Evolutionary conservation across 345 rosid genomes (phyloP), one percentile per base, ranked within the genome.

Genomic region (Isatis tinctoria): DNA sequence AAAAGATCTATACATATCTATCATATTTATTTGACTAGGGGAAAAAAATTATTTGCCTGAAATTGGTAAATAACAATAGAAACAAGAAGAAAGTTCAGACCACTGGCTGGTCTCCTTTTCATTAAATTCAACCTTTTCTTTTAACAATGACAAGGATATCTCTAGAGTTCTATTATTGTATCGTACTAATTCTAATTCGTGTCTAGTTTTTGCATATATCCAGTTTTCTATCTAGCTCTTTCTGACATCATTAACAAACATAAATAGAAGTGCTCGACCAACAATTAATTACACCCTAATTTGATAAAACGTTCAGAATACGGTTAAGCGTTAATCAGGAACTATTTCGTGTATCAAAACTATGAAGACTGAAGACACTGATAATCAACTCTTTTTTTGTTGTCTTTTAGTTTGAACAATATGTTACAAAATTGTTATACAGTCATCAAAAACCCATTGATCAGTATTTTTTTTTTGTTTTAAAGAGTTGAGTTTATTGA

Each of bases 1-100:
- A 69, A 76, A 69, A 33, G 22, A 64, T 71, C 26, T 69, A n/a
- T n/a, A 30, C 39, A 22, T 32, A 33, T 70, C 48, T 37, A 35
- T 51, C n/a, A 39, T 14, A 37, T 27, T 60, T 59, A 37, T 7
- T 68, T 60, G 30, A 10, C 36, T 5, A 28, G 61, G 26, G 26
- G 10, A 11, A 16, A 36, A 13, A 28, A 30, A 16, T 26, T 26
- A 65, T 64, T 37, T 18, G 35, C 39, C 53, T 67, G 56, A 68
- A 67, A 59, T 30, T 60, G 74, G 64, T 67, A 27, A 27, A 67
- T 14, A 59, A 47, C 3, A 13, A 74, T 56, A 45, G 32, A 65
- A n/a, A 51, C 30, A 56, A 13, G 66, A 44, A 22, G 59, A 65
- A 45, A 65, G 32, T 2, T 35, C 52, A 72, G 54, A 72, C 35